Conservation (phyloP, 768 basidiomycete genomes). For the Pulveroboletus ravenelii region DNA sequence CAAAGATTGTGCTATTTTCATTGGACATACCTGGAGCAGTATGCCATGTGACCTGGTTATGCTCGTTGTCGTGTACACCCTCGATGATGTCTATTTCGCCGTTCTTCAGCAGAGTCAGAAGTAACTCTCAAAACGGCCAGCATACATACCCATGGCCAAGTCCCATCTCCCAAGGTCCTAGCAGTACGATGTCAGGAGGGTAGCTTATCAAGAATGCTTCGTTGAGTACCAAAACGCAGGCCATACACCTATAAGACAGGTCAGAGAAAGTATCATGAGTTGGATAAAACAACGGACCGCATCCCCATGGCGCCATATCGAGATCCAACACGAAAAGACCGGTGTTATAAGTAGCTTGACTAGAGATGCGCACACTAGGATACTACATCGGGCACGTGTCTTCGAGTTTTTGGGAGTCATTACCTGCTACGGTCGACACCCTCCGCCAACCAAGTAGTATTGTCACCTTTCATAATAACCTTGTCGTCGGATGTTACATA, state of each 20-base stretch:
- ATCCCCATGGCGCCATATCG: conserved; percentile 83
- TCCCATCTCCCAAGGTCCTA: conserved; percentile 41
- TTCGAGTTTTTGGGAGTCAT: neutral
- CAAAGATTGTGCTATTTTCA: neutral
- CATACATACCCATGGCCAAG: conserved; percentile 59
- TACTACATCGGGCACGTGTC: neutral
- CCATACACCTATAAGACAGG: conserved; percentile 56
- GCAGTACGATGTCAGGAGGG: conserved; percentile 2
- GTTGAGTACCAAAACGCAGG: conserved; percentile 67
- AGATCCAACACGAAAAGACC: conserved; percentile 85
- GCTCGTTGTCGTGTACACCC: conserved; percentile 79
- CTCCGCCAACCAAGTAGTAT: conserved; percentile 49
- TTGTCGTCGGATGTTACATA: conserved; percentile 53
- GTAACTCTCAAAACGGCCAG: neutral
- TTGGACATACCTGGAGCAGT: conserved; percentile 49
- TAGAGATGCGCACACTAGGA: conserved; percentile 71
- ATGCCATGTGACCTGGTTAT: conserved; percentile 84
- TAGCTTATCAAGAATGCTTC: neutral
- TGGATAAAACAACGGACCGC: conserved; percentile 43
- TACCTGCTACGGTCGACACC: conserved; percentile 64
- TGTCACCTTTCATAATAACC: conserved; percentile 75
- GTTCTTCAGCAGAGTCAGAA: conserved; percentile 36
- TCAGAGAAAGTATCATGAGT: conserved; percentile 1
- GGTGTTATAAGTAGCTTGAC: conserved; percentile 56
- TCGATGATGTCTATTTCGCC: conserved; percentile 85